Base-by-base conservation (phyloP, 306 rosid genomes). In the Vigna trinervia region DNA sequence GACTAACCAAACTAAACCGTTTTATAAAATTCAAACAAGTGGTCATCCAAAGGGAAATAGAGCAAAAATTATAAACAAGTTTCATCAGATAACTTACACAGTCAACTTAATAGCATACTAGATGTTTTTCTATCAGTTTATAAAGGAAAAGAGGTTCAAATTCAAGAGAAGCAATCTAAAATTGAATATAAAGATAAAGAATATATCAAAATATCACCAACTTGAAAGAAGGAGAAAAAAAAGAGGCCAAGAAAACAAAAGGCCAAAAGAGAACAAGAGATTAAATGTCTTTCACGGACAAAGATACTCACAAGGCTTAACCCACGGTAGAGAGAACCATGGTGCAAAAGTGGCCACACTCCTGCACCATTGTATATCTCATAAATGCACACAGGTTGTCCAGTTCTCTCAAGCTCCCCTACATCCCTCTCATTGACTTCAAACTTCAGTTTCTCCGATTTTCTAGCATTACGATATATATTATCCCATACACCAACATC, bases 391-490 rank as follows among this genome's bases (percentile, higher is more conserved):
- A 92, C 88, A 30, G 89, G 86, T 81, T 92, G 96, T 70, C 99
- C 97, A 20, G 91, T 91, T 85, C 99, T 89, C 92, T 92, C 97
- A 77, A 95, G 97, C 81, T 95, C 97, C 71, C 99, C 99, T 69
- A 92, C 99, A 86, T 95, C 99, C 85, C 99, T 88, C 81, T 95
- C 99, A 86, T 95, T 95, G 73, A 82, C 86, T 89, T 92, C 96
- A 84, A 91, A 95, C 83, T 80, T 90, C 66, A 90, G 88, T 71
- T 95, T 90, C 88, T 92, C 97, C 64, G 97, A 89, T 84, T 88
- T 95, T 71, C 99, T 86, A 60, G 97, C 96, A 76, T 76, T 95
- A 26, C 96, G 97, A 81, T 95, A 92, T 71, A 95, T 86, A 12
- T 89, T 90, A 85, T 92, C 91, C 99, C 99, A 95, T 39, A 70